Evolutionary conservation across 441 rosid genomes (phyloP).

Genomic region (Pelargonium cotyledonis): DNA sequence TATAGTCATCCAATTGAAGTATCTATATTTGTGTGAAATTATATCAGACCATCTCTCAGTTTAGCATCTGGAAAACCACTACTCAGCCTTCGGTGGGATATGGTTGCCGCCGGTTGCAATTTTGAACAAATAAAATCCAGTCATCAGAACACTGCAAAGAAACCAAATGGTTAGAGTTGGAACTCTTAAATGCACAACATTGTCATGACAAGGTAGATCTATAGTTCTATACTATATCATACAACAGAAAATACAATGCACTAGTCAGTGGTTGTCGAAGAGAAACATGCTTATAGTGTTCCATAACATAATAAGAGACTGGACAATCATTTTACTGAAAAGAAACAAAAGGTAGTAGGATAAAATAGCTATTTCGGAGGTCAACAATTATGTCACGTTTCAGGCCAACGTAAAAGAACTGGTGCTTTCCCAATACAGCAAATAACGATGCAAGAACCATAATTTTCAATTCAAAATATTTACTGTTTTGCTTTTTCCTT

Average conservation of each 20-base stretch:
- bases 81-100: conserved; percentile 65
- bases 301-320: too few species aligned
- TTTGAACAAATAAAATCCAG: conserved; percentile 73
- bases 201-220: not conserved
- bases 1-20: conserved; percentile 2
- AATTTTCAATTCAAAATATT: not conserved
- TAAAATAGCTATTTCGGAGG: too few species aligned
- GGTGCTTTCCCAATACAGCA: not conserved
- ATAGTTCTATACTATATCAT: not conserved
- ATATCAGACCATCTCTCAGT: not conserved
- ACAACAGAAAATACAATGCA: not conserved
- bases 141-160: conserved; percentile 79
- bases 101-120: conserved; percentile 80
- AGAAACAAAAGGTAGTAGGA: too few species aligned
- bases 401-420: too few species aligned
- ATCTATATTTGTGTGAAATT: conserved; percentile 16
- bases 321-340: too few species aligned
- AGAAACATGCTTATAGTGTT: too few species aligned
- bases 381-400: too few species aligned
- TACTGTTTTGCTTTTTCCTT: too few species aligned
- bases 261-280: not conserved
- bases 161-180: conserved; percentile 5
- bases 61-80: conserved; percentile 16
- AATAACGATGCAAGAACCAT: not conserved
- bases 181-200: not conserved